These are phyloP conservation scores for Trypanosoma rangeli DNA, from an alignment of 208 protist species.

Conservation along the genomic window DNA sequence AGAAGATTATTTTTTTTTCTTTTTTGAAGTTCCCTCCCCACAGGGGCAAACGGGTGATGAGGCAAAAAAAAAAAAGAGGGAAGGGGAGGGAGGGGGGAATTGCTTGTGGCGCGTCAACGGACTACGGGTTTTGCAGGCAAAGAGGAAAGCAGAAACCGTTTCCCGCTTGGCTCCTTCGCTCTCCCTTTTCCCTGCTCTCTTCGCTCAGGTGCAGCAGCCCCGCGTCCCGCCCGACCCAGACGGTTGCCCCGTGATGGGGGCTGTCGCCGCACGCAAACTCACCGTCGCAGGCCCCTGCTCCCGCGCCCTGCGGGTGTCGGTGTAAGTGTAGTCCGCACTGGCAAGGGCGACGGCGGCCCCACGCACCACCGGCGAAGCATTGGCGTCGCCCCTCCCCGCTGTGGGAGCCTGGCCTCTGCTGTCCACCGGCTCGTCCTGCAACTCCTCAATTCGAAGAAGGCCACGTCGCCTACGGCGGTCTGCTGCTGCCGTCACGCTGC, in stretches of 20 bases:
- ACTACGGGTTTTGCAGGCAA: no score
- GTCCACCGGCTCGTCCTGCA: constrained; percentile 5
- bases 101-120: no score
- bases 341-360: background rate
- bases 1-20: no score
- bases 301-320: background rate
- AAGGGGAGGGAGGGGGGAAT: no score
- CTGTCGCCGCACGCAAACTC: constrained; percentile 6
- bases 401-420: background rate
- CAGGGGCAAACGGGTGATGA: no score
- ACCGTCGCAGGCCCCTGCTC: constrained; percentile 31
- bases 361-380: background rate
- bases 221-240: constrained; percentile 1
- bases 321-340: constrained; percentile 11
- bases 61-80: no score
- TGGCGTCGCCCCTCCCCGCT: background rate
- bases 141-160: no score
- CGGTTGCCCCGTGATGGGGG: background rate
- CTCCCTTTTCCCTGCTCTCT: constrained; percentile 9
- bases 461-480: constrained; percentile 31
- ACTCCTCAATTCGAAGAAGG: constrained; percentile 39
- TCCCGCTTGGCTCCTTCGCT: background rate
- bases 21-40: no score
- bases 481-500: constrained; percentile 3
- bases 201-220: constrained; percentile 26